phyloP scores from a whole-genome alignment of 192 early-diverging fungal species.

The Phlyctochytrium bullatum region DNA sequence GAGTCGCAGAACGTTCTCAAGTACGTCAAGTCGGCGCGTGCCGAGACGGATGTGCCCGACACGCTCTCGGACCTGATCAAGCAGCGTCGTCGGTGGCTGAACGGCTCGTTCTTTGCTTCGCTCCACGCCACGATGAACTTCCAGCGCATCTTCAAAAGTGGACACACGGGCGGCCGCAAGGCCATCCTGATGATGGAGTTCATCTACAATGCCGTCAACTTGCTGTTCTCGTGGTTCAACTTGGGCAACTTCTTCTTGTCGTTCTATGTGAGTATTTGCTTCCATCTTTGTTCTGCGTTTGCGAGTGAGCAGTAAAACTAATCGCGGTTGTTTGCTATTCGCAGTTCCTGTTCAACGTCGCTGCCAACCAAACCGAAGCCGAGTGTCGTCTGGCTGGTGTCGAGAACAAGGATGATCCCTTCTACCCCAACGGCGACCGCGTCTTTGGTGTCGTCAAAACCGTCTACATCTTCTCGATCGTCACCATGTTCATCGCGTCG shows the following conservation, averaged over 20 bases:
- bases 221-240: constrained; percentile 45
- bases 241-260: constrained; percentile 55
- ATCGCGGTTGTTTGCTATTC: background rate
- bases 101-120: constrained; percentile 78
- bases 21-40: constrained; percentile 64
- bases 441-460: constrained; percentile 30
- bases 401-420: constrained; percentile 42
- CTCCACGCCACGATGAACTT: constrained; percentile 64
- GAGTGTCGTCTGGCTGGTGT: background rate
- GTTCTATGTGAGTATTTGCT: constrained; percentile 35
- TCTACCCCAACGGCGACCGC: constrained; percentile 36
- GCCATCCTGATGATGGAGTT: constrained; percentile 54
- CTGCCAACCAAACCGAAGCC: constrained; percentile 5
- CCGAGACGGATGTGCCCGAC: constrained; percentile 75
- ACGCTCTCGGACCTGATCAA: constrained; percentile 72
- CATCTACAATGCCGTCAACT: constrained; percentile 66
- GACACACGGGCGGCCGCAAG: constrained; percentile 51
- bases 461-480: constrained; percentile 38
- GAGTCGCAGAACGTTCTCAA: constrained; percentile 60
- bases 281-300: constrained; percentile 3
- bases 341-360: constrained; percentile 33
- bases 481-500: constrained; percentile 50
- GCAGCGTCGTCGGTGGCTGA: constrained; percentile 78
- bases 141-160: constrained; percentile 53
- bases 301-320: constrained; percentile 7